Percentiles rank a stretch among this genome's conserved stretches.
phyloP scores from a whole-genome alignment of 75 land plant genomes.

The Picea glauca region DNA sequence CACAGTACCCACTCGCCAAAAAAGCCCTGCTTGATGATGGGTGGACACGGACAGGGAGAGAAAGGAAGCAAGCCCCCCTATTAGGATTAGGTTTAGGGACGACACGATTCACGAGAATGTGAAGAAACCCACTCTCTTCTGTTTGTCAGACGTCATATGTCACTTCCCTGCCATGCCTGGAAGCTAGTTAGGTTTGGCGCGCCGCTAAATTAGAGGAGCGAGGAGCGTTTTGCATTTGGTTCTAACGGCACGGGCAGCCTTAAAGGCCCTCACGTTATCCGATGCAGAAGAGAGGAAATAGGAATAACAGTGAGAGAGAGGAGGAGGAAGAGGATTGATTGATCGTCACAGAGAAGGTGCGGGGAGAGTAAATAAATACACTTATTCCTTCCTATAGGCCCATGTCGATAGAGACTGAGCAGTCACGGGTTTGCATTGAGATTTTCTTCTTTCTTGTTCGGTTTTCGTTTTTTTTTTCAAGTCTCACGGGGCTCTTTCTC shows the following conservation, averaged over 20 bases:
- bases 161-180: neutral
- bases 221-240: neutral
- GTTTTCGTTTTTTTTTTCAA: neutral
- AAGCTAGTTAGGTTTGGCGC: neutral
- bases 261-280: constrained; percentile 46
- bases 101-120: constrained; percentile 10
- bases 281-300: constrained; percentile 19
- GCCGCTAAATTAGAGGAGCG: constrained; percentile 7
- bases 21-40: too few relatives aligned
- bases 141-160: constrained; percentile 13
- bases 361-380: neutral
- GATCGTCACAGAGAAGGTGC: neutral
- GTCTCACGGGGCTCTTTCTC: too few relatives aligned
- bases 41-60: too few relatives aligned
- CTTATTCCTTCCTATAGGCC: constrained; percentile 2
- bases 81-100: neutral
- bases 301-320: neutral
- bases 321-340: neutral
- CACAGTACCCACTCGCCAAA: too few relatives aligned
- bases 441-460: constrained; percentile 28
- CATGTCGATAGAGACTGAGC: neutral
- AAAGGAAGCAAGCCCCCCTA: too few relatives aligned
- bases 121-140: neutral
- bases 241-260: constrained; percentile 20
- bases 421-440: constrained; percentile 72